Base-by-base conservation (phyloP, 108 stramenopile genomes). In the Pseudonitzschia delicatissima region DNA sequence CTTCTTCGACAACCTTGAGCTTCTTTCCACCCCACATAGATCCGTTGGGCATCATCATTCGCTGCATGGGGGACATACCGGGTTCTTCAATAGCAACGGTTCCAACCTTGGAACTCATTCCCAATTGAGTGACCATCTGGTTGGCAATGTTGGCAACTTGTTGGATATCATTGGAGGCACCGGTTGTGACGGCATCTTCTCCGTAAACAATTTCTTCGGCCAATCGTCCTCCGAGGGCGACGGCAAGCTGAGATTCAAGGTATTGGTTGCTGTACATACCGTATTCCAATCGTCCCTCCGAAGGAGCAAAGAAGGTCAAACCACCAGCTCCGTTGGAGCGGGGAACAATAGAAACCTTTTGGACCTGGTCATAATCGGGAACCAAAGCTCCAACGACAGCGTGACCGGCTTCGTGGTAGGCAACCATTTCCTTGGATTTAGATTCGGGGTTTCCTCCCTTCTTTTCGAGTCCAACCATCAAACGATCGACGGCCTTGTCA, bases 151-250 rank as follows among this genome's bases (percentile, higher is more conserved):
- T 90, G 7, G 96, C 85, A 57, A 96, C 97, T 61, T 98, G 95
- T 67, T 96, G 89, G 51, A 99, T 84, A 82, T 99, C 98, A 62
- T 96, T 96, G 48, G 95, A 93, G 6, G 98, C 97, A 59, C 98
- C 98, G 26, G 96, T 97, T 4, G 98, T 99, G 35, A 98, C 95
- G 58, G 87, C 64, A 65, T 97, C 96, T 53, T 94, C 85, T 9
- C 98, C 97, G 68, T 88, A 98, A 34, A 98, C 89, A 36, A 99
- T 66, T 79, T 99, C 97, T 78, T 99, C 98, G n/a, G 98, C 98
- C 31, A 97, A 77, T 48, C 97, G 96, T 26, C 98, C 98, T 27
- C 97, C 98, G 7, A 98, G 81, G 6, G 96, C 96, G 27, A 99
- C 97, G 67, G 88, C 94, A 34, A 82, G 85, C 68, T 84, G 96